Base-by-base conservation (phyloP, 2,329 filamentous ascomycete species). In the Ophiostoma ips region DNA sequence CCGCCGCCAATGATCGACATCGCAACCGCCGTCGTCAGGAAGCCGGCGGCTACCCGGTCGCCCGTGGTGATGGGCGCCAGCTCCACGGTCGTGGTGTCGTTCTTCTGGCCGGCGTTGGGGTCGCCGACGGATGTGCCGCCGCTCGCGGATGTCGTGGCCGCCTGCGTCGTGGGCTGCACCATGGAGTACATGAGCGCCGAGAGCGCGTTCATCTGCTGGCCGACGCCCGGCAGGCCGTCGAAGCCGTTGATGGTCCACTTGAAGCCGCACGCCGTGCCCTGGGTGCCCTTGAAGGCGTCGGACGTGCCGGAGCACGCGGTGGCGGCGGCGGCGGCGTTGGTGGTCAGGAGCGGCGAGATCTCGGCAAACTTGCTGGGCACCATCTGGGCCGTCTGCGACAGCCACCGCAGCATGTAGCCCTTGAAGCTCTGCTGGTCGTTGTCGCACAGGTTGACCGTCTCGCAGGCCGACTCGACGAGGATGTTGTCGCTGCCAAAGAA, bases 371-470 rank as follows among this genome's bases (percentile, higher is more conserved):
- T 75, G 55, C 70, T 68, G 1, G 78, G 73, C 1, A 73, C 76
- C 58, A 81, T 61, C 60, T 75, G 71, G 7, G 71, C 64, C 2
- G 76, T 73, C 16, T 66, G 67, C 1, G 76, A 71, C 60, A 82
- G 64, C 77, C 81, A 88, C 41, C 84, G 79, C 24, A 77, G 66
- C 24, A 87, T 69, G 62, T 86, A 87, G 11, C 81, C 83, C 66
- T 88, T 88, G 76, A 87, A 88, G 45, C 73, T 79, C 58, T 75
- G 74, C 66, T 87, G 82, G 62, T 88, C 83, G 55, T 71, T 71
- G 66, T 86, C 76, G 70, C 84, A 89, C 24, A 68, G 69, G 50
- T 67, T 65, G 51, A 64, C 64, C 8, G 63, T 65, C 66, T 88
- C 84, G 66, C 84, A 89, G 30, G 76, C 74, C 54, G 71, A 70